Percentiles rank a stretch among this genome's conserved stretches.
Conservation (phyloP, 1,284 basidiomycete species). For the Puccinia brachypodii region DNA sequence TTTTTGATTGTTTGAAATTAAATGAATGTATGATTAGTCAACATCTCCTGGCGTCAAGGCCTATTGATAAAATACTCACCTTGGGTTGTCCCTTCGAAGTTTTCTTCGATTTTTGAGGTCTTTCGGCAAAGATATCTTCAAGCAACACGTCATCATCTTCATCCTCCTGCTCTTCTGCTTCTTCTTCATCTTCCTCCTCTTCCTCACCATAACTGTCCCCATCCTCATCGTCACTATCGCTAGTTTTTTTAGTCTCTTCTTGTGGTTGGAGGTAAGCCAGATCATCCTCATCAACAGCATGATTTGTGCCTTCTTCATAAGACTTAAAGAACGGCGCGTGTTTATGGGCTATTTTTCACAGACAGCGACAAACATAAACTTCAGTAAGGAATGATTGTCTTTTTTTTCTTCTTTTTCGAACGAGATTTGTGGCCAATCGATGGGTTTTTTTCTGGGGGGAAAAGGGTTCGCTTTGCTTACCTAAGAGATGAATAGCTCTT, state of each 20-base stretch:
- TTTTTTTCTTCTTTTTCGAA: no score
- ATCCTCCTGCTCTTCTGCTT: neutral
- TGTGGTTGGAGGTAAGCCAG: constrained; percentile 28
- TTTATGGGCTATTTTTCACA: constrained; percentile 4
- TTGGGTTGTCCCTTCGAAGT: neutral
- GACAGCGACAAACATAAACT: neutral
- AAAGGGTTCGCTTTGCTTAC: constrained; percentile 30
- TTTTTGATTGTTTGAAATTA: neutral
- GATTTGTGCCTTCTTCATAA: constrained; percentile 40
- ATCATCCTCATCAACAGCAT: constrained; percentile 35
- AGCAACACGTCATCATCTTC: constrained; percentile 3
- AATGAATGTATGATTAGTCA: neutral
- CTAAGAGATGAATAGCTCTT: constrained; percentile 26
- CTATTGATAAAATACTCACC: neutral
- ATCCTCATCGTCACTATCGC: constrained; percentile 10
- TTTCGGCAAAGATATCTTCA: neutral
- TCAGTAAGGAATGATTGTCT: no score
- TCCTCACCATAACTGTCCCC: constrained; percentile 10
- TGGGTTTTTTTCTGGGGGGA: no score
- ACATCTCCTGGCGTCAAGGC: neutral
- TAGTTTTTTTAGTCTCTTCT: constrained; percentile 23
- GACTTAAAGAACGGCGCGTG: constrained; percentile 42
- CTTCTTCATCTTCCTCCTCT: neutral
- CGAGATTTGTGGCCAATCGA: no score
- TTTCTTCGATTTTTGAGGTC: neutral